These are phyloP conservation scores for Metarhizium humberi DNA, from an alignment of 2,329 filamentous ascomycete genomes.

Conservation along the genomic window DNA sequence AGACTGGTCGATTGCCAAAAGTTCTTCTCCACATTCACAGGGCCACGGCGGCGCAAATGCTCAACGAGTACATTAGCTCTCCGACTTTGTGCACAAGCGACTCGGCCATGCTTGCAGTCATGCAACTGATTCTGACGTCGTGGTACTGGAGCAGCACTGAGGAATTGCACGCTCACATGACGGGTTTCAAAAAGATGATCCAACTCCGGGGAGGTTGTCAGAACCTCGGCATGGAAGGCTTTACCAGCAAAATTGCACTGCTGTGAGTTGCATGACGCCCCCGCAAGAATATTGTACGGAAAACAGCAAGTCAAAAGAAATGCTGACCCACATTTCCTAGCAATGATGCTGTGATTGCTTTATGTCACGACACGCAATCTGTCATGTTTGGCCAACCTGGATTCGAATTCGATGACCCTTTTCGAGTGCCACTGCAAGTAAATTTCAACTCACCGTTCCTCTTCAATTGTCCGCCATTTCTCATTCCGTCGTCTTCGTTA, in stretches of 20 bases:
- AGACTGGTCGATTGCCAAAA: slow-evolving; percentile 37
- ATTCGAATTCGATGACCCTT: slow-evolving; percentile 31
- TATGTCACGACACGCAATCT: slow-evolving; percentile 36
- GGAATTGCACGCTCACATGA: slow-evolving; percentile 36
- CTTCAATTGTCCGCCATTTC: slow-evolving; percentile 31
- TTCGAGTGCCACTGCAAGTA: slow-evolving; percentile 30
- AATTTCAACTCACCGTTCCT: slow-evolving; percentile 40
- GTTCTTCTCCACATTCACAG: slow-evolving; percentile 33
- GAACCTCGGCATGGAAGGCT: slow-evolving; percentile 35
- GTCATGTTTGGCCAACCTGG: slow-evolving; percentile 29
- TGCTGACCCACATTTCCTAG: slow-evolving; percentile 20
- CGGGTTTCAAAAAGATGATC: slow-evolving; percentile 39
- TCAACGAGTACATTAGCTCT: slow-evolving; percentile 36
- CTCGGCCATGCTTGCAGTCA: slow-evolving; percentile 35
- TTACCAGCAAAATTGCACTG: slow-evolving; percentile 38
- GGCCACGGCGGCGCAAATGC: slow-evolving; percentile 30
- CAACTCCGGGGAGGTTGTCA: slow-evolving; percentile 34
- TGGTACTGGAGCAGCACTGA: slow-evolving; percentile 44
- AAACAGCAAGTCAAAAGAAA: neutral
- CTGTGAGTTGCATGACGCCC: slow-evolving; percentile 25
- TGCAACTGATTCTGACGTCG: slow-evolving; percentile 40
- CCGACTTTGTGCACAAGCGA: slow-evolving; percentile 29
- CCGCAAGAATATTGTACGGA: neutral
- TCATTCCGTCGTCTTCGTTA: slow-evolving; percentile 28
- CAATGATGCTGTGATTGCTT: slow-evolving; percentile 36